A percentile compares a stretch with the other conserved stretches of the same genome.
Evolutionary conservation across 1,139 yeast species (phyloP).

Genomic region (Nakaseomyces uthaithaninus): DNA sequence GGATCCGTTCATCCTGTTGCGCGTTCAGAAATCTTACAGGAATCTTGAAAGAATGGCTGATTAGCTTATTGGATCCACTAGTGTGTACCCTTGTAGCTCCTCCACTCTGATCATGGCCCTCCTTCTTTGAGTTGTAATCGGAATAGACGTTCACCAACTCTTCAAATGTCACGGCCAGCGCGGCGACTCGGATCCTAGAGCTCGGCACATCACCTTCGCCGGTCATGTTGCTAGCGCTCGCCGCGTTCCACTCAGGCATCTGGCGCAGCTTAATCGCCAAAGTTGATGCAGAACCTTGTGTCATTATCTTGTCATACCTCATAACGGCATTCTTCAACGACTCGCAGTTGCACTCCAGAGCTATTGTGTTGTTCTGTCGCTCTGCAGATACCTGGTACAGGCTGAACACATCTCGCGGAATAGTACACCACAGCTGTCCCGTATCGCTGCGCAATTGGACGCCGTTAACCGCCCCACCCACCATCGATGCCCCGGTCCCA

Average conservation of each 20-base stretch:
- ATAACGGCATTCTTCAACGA: constrained; percentile 25
- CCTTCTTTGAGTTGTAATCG: neutral
- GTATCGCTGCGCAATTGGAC: constrained; percentile 22
- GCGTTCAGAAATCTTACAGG: constrained; percentile 27
- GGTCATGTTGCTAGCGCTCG: constrained; percentile 1
- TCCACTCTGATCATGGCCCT: constrained; percentile 6
- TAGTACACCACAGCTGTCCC: constrained; percentile 32
- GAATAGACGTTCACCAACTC: constrained; percentile 19
- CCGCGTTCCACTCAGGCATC: constrained; percentile 25
- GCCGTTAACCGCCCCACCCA: constrained; percentile 10
- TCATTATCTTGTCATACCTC: constrained; percentile 26
- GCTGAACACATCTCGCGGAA: constrained; percentile 28
- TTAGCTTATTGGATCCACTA: constrained; percentile 18
- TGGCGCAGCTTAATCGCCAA: constrained; percentile 26
- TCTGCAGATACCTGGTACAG: constrained; percentile 24
- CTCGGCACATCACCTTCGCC: neutral
- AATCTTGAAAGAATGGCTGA: constrained; percentile 28
- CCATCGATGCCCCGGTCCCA: neutral
- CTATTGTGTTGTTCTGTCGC: constrained; percentile 25
- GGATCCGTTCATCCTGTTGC: constrained; percentile 26
- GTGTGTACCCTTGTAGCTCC: constrained; percentile 7
- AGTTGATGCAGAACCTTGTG: constrained; percentile 25
- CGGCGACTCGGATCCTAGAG: constrained; percentile 15
- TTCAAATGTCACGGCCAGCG: constrained; percentile 27
- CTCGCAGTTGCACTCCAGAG: constrained; percentile 31